These are phyloP conservation scores for Acrocalymma vagum DNA, from an alignment of 2,329 filamentous ascomycete genomes.

Conservation along the genomic window DNA sequence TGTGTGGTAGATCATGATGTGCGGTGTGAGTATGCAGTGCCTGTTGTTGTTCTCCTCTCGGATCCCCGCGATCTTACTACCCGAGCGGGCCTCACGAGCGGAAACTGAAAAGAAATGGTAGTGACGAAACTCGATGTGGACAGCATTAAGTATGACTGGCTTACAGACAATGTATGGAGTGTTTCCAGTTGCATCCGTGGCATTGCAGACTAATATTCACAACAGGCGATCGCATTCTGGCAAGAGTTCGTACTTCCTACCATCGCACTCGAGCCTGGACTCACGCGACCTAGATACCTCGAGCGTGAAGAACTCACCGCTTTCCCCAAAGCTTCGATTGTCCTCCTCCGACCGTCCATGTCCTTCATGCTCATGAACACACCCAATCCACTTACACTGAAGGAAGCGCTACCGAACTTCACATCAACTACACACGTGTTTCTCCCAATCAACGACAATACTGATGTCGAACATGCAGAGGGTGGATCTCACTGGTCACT, in stretches of 20 bases:
- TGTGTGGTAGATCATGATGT: slow-evolving; percentile 66
- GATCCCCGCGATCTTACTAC: slow-evolving; percentile 7
- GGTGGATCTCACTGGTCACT: slow-evolving; percentile 95
- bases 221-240: slow-evolving; percentile 93
- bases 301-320: slow-evolving; percentile 85
- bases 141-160: slow-evolving; percentile 89
- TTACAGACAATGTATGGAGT: slow-evolving; percentile 83
- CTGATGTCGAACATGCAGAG: slow-evolving; percentile 80
- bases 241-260: slow-evolving; percentile 72
- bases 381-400: slow-evolving; percentile 63
- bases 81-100: slow-evolving; percentile 3
- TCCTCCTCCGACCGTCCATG: slow-evolving; percentile 92
- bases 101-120: slow-evolving; percentile 51
- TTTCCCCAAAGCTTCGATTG: slow-evolving; percentile 84
- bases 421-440: slow-evolving; percentile 87
- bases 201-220: slow-evolving; percentile 10
- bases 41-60: slow-evolving; percentile 22
- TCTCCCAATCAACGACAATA: slow-evolving; percentile 92
- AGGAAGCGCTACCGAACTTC: slow-evolving; percentile 82
- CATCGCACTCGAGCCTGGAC: slow-evolving; percentile 3
- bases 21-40: slow-evolving; percentile 61
- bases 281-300: slow-evolving; percentile 67
- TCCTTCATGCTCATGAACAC: slow-evolving; percentile 88
- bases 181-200: neutral
- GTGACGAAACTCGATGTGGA: slow-evolving; percentile 91